Conservation (phyloP, 2,329 filamentous ascomycete genomes). For the Tolypocladium amazonense region DNA sequence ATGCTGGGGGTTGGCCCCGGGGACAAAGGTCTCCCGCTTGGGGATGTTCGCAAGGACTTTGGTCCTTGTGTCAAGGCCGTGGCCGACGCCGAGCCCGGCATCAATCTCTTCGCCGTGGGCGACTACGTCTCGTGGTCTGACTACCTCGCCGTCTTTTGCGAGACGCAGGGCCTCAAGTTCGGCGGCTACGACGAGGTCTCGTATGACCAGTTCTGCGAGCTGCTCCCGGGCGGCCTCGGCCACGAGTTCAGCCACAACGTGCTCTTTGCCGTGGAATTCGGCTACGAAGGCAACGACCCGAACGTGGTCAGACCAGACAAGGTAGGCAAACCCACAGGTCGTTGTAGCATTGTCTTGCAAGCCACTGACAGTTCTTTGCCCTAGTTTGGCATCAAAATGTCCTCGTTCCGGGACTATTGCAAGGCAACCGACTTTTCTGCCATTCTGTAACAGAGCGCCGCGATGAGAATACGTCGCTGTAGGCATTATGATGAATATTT, state of each 20-base stretch:
- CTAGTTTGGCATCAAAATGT: neutral
- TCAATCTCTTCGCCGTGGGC: neutral
- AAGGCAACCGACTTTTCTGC: neutral
- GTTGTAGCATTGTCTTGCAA: neutral
- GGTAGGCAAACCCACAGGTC: neutral
- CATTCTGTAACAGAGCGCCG: neutral
- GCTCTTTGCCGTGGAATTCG: neutral
- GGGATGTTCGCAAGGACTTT: no score
- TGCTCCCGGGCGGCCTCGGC: neutral
- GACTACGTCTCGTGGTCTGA: neutral
- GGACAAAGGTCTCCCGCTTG: no score
- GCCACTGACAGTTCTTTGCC: neutral
- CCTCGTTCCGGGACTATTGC: neutral
- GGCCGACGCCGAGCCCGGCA: no score
- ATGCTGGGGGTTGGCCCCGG: no score
- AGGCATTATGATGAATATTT: neutral
- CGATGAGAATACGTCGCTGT: neutral
- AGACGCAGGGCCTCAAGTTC: neutral
- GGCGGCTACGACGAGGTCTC: neutral
- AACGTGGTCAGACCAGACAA: neutral
- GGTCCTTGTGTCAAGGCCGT: no score
- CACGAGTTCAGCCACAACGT: neutral
- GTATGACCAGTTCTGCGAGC: neutral
- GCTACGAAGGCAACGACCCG: neutral
- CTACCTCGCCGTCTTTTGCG: neutral